Percentiles rank a stretch among this genome's conserved stretches.
These are phyloP conservation scores for Aspergillus hancockii DNA, from an alignment of 495 filamentous ascomycete species.

Conservation along the genomic window DNA sequence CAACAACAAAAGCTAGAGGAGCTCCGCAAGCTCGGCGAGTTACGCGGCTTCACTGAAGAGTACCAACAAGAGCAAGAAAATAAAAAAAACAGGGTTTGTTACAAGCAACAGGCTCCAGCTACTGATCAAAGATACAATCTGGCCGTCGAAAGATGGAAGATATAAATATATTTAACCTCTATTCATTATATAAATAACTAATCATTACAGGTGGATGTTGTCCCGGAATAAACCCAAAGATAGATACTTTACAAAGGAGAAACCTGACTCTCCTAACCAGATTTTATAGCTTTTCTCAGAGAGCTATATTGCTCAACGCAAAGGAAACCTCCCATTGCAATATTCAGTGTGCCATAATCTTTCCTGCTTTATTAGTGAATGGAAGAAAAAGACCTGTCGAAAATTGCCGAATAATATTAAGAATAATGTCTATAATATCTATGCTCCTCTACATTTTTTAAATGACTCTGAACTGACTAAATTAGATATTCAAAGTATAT, in stretches of 20 bases:
- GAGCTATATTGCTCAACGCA: constrained; percentile 2
- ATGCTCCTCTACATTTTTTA: neutral
- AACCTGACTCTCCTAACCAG: constrained; percentile 4
- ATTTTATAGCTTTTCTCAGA: constrained; percentile 9
- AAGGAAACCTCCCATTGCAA: neutral
- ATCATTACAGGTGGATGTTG: constrained; percentile 6
- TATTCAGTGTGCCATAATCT: constrained; percentile 3
- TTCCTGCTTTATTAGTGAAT: constrained; percentile 9
- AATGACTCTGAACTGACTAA: neutral
- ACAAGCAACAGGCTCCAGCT: neutral
- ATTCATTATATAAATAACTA: neutral
- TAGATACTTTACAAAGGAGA: constrained; percentile 1
- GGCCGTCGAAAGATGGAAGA: neutral
- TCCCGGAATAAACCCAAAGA: constrained; percentile 8
- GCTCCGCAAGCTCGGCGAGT: neutral
- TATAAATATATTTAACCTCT: neutral
- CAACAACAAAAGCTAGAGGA: neutral
- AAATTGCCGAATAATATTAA: neutral
- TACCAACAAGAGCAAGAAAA: neutral
- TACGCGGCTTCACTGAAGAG: neutral
- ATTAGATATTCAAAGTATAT: constrained; percentile 18
- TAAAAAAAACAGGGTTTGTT: neutral
- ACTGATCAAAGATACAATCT: neutral
- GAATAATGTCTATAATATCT: constrained; percentile 8
- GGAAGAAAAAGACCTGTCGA: neutral